Evolutionary conservation across 108 stramenopile genomes (phyloP), one percentile per base, ranked within the genome.

Genomic region (Ochromonas danica): DNA sequence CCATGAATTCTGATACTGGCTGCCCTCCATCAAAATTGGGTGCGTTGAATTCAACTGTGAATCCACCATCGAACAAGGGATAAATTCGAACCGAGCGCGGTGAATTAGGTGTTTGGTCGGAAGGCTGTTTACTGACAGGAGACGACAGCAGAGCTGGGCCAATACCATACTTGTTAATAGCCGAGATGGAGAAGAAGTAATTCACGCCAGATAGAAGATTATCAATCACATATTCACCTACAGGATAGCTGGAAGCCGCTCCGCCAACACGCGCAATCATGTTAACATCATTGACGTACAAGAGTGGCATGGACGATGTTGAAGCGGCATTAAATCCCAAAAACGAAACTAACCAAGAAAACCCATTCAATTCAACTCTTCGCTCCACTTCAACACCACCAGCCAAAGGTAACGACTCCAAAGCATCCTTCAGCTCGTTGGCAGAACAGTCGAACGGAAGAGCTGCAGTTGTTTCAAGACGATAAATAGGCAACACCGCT

Each of bases 41-140:
- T n/a, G 86, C 72, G 40, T 89, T 88, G 90, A 90, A 93, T 79
- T 90, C 80, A 0, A 93, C 89, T 25, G 87, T 71, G 42, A 93
- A 40, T 41, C 89, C 85, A 0, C 83, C 60, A 42, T 89, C 82
- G 10, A 89, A 90, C n/a, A 89, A 40, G 30, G 88, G 43, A 1
- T 30, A 14, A 0, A 70, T 83, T n/a, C 40, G 39, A 6, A 84
- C 65, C 30, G 71, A 39, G 3, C 80, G 36, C 2, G 84, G 84
- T 14, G 79, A 27, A 0, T 35, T 27, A 0, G 84, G 84, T 0
- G 28, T 10, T 74, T 85, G 84, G 0, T 77, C 72, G 6, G 84
- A 83, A 33, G 84, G 83, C 40, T 81, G 80, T 28, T 83, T 71
- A 36, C 22, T 78, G 71, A 77, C 22, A 42, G 80, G 17, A 80